phyloP scores from a whole-genome alignment of 495 filamentous ascomycete genomes.

The Penicillium lagena region DNA sequence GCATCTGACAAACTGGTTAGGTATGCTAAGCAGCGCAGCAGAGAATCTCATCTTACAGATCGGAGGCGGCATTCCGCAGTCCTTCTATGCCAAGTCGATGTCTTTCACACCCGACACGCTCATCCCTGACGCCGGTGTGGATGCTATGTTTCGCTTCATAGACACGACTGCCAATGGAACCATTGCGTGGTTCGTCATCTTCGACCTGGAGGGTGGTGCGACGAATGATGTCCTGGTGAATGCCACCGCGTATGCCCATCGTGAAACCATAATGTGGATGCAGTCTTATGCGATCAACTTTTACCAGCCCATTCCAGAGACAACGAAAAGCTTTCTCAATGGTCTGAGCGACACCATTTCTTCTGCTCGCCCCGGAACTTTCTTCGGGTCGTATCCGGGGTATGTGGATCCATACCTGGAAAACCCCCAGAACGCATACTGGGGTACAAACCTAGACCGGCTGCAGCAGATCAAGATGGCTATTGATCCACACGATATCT shows the following conservation, averaged over 20 bases:
- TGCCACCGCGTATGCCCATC: slow-evolving; percentile 40
- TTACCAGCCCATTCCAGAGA: slow-evolving; percentile 27
- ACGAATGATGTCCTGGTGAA: slow-evolving; percentile 28
- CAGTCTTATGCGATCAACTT: slow-evolving; percentile 38
- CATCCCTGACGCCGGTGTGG: slow-evolving; percentile 26
- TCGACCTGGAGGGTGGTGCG: slow-evolving; percentile 38
- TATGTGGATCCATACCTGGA: slow-evolving; percentile 60
- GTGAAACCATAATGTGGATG: slow-evolving; percentile 40
- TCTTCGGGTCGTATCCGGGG: slow-evolving; percentile 53
- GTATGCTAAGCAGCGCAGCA: slow-evolving; percentile 39
- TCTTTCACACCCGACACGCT: slow-evolving; percentile 42
- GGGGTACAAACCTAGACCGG: slow-evolving; percentile 42
- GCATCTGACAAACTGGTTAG: slow-evolving; percentile 52
- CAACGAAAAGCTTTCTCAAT: slow-evolving; percentile 30
- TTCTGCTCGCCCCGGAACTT: slow-evolving; percentile 15
- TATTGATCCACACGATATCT: slow-evolving; percentile 52
- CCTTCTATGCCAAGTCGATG: slow-evolving; percentile 43
- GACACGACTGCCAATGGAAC: slow-evolving; percentile 38
- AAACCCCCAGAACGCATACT: slow-evolving; percentile 46
- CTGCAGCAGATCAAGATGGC: slow-evolving; percentile 48
- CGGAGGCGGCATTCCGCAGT: slow-evolving; percentile 25
- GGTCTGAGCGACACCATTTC: slow-evolving; percentile 35
- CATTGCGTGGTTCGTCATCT: slow-evolving; percentile 37
- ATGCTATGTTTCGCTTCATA: slow-evolving; percentile 35
- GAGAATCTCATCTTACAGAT: slow-evolving; percentile 31